Conservation (phyloP, 1,139 yeast species). For the Fermentozyma sake region DNA sequence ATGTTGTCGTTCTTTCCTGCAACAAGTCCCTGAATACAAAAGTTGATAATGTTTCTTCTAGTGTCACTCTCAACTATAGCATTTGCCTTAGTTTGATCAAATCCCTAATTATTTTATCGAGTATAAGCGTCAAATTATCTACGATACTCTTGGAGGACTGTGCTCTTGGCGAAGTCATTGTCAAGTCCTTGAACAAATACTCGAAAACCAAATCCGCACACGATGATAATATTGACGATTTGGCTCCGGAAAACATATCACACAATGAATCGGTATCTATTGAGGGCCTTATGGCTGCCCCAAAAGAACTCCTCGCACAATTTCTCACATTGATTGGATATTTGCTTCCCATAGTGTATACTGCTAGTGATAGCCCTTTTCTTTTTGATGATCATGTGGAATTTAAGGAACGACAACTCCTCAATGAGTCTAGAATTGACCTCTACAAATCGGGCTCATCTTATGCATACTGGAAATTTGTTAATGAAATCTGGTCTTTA, state of each 20-base stretch:
- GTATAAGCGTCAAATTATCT: constrained; percentile 40
- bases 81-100: constrained; percentile 38
- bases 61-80: constrained; percentile 23
- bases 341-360: constrained; percentile 47
- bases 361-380: constrained; percentile 28
- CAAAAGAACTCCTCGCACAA: constrained; percentile 58
- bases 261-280: constrained; percentile 32
- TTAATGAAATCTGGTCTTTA: constrained; percentile 52
- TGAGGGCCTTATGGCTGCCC: constrained; percentile 72
- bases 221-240: not conserved
- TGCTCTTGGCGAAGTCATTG: constrained; percentile 38
- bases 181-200: constrained; percentile 41
- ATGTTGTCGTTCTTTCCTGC: constrained; percentile 26
- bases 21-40: constrained; percentile 20
- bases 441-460: constrained; percentile 19
- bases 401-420: constrained; percentile 18
- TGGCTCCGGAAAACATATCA: constrained; percentile 1
- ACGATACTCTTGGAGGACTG: constrained; percentile 34
- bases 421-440: constrained; percentile 25
- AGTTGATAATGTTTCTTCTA: constrained; percentile 8
- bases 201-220: constrained; percentile 11
- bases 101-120: constrained; percentile 36
- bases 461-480: constrained; percentile 37
- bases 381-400: constrained; percentile 22
- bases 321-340: constrained; percentile 55